Conservation (phyloP, 2,329 filamentous ascomycete genomes). For the Exserohilum rostratum region DNA sequence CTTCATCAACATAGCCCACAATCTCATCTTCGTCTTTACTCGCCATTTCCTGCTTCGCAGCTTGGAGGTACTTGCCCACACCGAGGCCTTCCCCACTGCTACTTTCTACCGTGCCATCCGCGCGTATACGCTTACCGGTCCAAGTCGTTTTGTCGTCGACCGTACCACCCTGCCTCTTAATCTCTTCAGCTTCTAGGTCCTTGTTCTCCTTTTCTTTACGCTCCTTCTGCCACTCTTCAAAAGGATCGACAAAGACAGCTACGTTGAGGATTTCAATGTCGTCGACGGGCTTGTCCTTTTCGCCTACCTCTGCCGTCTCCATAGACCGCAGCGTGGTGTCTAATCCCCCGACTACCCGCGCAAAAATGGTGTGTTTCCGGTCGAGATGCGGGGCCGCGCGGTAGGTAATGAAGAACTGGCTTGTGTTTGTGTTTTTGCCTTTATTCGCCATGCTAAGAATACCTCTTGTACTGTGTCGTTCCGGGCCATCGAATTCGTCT, state of each 20-base stretch:
- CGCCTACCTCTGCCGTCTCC: conserved; percentile 77
- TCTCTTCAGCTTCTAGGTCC: conserved; percentile 68
- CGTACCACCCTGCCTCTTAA: conserved; percentile 69
- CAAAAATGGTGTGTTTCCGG: conserved; percentile 97
- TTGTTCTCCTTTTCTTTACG: conserved; percentile 59
- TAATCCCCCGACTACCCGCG: conserved; percentile 76
- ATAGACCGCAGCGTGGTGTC: conserved; percentile 74
- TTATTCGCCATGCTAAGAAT: conserved; percentile 97
- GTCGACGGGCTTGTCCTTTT: conserved; percentile 74
- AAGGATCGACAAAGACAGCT: conserved; percentile 89
- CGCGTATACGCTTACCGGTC: conserved; percentile 89
- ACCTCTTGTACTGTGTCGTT: conserved; percentile 81
- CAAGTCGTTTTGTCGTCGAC: conserved; percentile 92
- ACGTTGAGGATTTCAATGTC: conserved; percentile 84
- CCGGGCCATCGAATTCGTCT: conserved; percentile 89
- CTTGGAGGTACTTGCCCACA: conserved; percentile 84
- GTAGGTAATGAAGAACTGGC: conserved; percentile 95
- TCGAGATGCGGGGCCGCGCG: conserved; percentile 84
- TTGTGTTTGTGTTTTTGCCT: conserved; percentile 95
- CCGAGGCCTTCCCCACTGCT: conserved; percentile 60
- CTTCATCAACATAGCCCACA: conserved; percentile 67
- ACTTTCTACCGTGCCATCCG: conserved; percentile 64
- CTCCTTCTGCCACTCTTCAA: conserved; percentile 87
- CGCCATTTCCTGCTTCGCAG: conserved; percentile 52
- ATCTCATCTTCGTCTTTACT: conserved; percentile 61